These are phyloP conservation scores for Trichoderma orchidacearum DNA, from an alignment of 495 filamentous ascomycete species.

Conservation along the genomic window DNA sequence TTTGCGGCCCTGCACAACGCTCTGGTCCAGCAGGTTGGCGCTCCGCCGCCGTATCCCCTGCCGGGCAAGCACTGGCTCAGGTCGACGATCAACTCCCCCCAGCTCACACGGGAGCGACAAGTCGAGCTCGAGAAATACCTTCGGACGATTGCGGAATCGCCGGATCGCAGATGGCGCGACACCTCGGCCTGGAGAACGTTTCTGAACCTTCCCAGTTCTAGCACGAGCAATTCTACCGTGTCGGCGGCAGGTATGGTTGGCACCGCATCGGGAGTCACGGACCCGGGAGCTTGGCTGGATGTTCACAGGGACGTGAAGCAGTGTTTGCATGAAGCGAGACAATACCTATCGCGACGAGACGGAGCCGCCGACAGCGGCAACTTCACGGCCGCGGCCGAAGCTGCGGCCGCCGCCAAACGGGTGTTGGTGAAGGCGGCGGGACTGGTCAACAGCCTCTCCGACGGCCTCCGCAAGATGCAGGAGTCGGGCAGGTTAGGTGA, in stretches of 20 bases:
- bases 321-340: slow-evolving; percentile 67
- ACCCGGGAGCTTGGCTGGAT: slow-evolving; percentile 80
- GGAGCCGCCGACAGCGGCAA: slow-evolving; percentile 44
- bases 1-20: slow-evolving; percentile 64
- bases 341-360: slow-evolving; percentile 62
- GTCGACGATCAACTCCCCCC: slow-evolving; percentile 60
- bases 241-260: slow-evolving; percentile 32
- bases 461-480: slow-evolving; percentile 48
- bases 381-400: slow-evolving; percentile 50
- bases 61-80: slow-evolving; percentile 79
- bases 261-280: slow-evolving; percentile 39
- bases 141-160: slow-evolving; percentile 57
- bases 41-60: slow-evolving; percentile 45
- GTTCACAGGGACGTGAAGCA: slow-evolving; percentile 69
- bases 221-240: slow-evolving; percentile 28
- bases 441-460: slow-evolving; percentile 52
- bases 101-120: slow-evolving; percentile 69
- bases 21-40: slow-evolving; percentile 49
- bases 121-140: slow-evolving; percentile 69
- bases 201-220: slow-evolving; percentile 57
- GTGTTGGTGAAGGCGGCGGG: slow-evolving; percentile 61
- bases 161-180: slow-evolving; percentile 76
- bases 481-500: slow-evolving; percentile 47
- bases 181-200: slow-evolving; percentile 76
- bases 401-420: slow-evolving; percentile 67